phyloP scores from a whole-genome alignment of 257 asterid species.

The Capsicum pubescens region DNA sequence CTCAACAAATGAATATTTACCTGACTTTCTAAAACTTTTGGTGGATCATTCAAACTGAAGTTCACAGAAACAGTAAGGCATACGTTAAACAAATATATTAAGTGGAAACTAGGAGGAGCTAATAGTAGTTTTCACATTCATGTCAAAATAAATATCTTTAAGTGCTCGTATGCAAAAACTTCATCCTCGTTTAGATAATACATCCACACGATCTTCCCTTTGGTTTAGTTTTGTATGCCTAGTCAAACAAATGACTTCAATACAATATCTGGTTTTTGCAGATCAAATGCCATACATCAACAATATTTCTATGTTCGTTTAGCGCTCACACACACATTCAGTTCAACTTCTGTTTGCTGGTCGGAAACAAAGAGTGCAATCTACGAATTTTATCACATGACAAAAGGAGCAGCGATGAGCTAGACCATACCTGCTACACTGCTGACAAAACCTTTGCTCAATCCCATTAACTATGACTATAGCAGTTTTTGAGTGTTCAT shows the following conservation, averaged over 20 bases:
- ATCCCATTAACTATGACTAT: conserved; percentile 64
- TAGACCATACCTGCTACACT: conserved; percentile 69
- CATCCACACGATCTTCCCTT: neutral
- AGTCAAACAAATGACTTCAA: neutral
- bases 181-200: neutral
- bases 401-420: conserved; percentile 9
- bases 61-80: neutral
- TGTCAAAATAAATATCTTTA: neutral
- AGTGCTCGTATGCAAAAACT: neutral
- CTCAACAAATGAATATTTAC: neutral
- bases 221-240: neutral
- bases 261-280: neutral
- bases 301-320: neutral
- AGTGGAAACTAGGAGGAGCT: conserved; percentile 4
- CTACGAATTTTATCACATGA: neutral
- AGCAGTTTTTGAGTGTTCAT: conserved; percentile 68
- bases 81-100: neutral
- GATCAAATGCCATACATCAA: conserved; percentile 2
- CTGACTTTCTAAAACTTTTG: neutral
- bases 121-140: neutral
- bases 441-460: conserved; percentile 80
- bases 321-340: neutral
- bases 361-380: conserved; percentile 2
- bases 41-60: neutral
- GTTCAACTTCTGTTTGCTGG: neutral